These are phyloP conservation scores for Arthrobotrys sinensis DNA, from an alignment of 2,329 filamentous ascomycete genomes.

Conservation along the genomic window DNA sequence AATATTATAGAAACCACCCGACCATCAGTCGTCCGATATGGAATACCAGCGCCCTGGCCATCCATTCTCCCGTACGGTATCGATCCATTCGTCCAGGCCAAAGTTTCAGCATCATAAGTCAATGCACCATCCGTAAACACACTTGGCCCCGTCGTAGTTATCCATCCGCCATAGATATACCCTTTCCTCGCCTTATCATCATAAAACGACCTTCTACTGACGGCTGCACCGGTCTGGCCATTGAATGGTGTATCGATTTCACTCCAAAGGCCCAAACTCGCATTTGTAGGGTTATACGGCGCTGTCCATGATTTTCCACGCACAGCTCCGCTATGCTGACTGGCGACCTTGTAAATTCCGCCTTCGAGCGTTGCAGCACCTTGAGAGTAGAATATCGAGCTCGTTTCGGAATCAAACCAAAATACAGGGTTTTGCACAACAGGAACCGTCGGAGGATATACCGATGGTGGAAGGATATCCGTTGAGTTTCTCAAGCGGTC, in stretches of 20 bases:
- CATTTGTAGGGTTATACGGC: slow-evolving; percentile 28
- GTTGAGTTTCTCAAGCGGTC: slow-evolving; percentile 23
- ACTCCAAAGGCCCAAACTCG: slow-evolving; percentile 36
- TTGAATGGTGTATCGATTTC: slow-evolving; percentile 48
- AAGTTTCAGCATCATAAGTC: slow-evolving; percentile 39
- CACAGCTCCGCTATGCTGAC: slow-evolving; percentile 18
- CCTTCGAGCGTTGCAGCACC: slow-evolving; percentile 35
- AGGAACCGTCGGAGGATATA: slow-evolving; percentile 40
- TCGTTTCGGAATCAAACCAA: slow-evolving; percentile 45
- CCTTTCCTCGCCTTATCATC: slow-evolving; percentile 45
- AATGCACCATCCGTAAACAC: slow-evolving; percentile 37
- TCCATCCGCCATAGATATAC: slow-evolving; percentile 50
- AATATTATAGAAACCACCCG: slow-evolving; percentile 45
- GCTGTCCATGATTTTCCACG: slow-evolving; percentile 48
- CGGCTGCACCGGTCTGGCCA: slow-evolving; percentile 40
- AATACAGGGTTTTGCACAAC: slow-evolving; percentile 43
- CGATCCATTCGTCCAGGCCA: slow-evolving; percentile 38
- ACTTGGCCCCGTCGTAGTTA: slow-evolving; percentile 7
- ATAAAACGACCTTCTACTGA: slow-evolving; percentile 48
- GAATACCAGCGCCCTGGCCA: slow-evolving; percentile 40
- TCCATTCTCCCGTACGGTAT: slow-evolving; percentile 52
- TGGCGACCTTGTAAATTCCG: slow-evolving; percentile 21
- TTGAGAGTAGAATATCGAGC: slow-evolving; percentile 49
- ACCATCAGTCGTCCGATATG: slow-evolving; percentile 34
- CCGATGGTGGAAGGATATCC: slow-evolving; percentile 36